Base-by-base conservation (phyloP, 371 early-diverging fungal genomes). In the Basidiobolus meristosporus region DNA sequence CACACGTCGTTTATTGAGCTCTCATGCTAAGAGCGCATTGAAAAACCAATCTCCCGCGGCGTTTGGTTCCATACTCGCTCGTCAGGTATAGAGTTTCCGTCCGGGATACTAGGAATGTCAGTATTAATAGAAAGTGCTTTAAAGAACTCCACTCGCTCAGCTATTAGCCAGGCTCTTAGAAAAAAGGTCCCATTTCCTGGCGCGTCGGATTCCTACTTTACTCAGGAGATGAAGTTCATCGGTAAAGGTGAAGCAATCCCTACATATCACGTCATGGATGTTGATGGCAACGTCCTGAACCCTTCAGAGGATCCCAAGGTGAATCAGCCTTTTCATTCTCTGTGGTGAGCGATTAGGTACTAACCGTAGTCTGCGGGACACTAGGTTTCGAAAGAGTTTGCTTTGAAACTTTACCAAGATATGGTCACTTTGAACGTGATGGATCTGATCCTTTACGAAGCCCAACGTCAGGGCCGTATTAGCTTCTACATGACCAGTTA, bases 401-500 rank as follows among this genome's bases (percentile, higher is more conserved):
- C 77, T 1, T 32, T 66, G 18, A 66, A 77, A 40, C 82, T 89
- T 42, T 95, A 95, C 68, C 64, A 77, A 53, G 68, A 77, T 49
- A 96, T 96, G 91, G 40, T 91, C 21, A 71, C 75, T 0, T 62
- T 93, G 37, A 86, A 89, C 49, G 65, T 72, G 19, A 85, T 93
- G 83, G 97, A 96, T 55, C 52, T 79, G 48, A 77, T 96, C 41
- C 53, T 96, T 52, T 95, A 92, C 55, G 93, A 96, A 46, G 90
- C 92, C n/a, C 97, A 97, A 58, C 70, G 96, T 7, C 97, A 97
- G 56, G 97, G 97, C 6, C 81, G 95, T 40, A 90, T 97, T 40
- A 84, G 86, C 42, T 96, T 97, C 45, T 97, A 97, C 63, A 93
- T 95, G 95, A 97, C 97, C 29, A 80, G 73, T 53, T 91, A 85